Percentiles rank a stretch among this genome's conserved stretches.
phyloP scores from a whole-genome alignment of 495 filamentous ascomycete species.

The Penicillium lividum region DNA sequence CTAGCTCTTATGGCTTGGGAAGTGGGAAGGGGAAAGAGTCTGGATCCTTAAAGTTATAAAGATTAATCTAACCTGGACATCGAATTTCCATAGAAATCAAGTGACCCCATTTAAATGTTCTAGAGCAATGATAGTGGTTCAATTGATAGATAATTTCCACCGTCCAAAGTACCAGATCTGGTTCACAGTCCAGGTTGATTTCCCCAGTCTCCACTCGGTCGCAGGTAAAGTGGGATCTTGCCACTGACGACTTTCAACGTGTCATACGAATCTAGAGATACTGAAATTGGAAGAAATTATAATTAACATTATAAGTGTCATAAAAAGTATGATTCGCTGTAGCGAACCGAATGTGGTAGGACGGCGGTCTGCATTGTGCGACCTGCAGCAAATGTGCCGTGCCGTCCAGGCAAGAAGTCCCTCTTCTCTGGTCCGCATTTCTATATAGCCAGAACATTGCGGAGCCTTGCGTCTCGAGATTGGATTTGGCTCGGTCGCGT shows the following conservation, averaged over 20 bases:
- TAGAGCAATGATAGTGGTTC: not conserved
- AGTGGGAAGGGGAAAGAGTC: not conserved
- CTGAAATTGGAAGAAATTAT: slow-evolving; percentile 2
- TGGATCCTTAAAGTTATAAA: not conserved
- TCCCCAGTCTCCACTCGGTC: slow-evolving; percentile 18
- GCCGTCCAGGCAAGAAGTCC: not conserved
- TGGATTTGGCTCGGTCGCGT: not conserved
- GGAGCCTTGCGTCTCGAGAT: not conserved
- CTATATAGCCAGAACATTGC: not conserved
- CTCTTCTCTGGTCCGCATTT: not conserved
- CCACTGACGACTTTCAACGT: slow-evolving; percentile 14
- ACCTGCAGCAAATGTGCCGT: not conserved
- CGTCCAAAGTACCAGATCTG: slow-evolving; percentile 20
- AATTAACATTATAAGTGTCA: slow-evolving; percentile 8
- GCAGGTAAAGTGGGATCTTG: slow-evolving; percentile 26
- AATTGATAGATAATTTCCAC: slow-evolving; percentile 26
- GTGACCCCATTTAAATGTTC: no score
- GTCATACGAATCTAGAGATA: slow-evolving; percentile 6
- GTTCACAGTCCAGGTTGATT: slow-evolving; percentile 24
- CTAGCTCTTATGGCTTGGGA: no score
- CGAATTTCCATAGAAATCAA: no score
- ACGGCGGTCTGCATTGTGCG: not conserved
- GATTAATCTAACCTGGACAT: not conserved
- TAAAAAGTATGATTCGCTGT: not conserved
- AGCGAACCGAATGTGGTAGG: slow-evolving; percentile 1